Evolutionary conservation across 2,329 filamentous ascomycete genomes (phyloP).

Genomic region (Esteya vermicola): DNA sequence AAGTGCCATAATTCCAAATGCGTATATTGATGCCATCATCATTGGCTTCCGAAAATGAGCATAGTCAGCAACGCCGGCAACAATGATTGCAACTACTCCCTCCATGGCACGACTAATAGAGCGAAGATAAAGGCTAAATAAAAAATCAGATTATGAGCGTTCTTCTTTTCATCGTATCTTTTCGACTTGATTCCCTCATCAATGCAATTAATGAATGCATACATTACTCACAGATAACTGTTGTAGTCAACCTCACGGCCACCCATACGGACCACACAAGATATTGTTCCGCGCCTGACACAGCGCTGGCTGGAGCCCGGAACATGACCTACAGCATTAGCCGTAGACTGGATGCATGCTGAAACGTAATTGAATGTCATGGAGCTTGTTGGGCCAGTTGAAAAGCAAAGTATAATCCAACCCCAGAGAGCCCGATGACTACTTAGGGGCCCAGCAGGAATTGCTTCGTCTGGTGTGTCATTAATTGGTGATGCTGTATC

Average conservation of each 20-base stretch:
- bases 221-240: not conserved
- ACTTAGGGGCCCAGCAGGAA: too few relatives aligned
- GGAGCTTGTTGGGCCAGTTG: slow-evolving; percentile 4
- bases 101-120: slow-evolving; percentile 3
- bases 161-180: too few relatives aligned
- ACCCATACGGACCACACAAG: not conserved
- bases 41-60: slow-evolving; percentile 3
- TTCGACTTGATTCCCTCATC: too few relatives aligned
- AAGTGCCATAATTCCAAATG: slow-evolving; percentile 2
- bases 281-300: not conserved
- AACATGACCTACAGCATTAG: slow-evolving; percentile 3
- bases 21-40: slow-evolving; percentile 5
- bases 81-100: slow-evolving; percentile 2
- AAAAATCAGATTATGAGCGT: not conserved
- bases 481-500: too few relatives aligned
- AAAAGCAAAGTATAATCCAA: slow-evolving; percentile 3
- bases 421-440: slow-evolving; percentile 4
- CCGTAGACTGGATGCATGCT: slow-evolving; percentile 3
- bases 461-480: too few relatives aligned
- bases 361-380: slow-evolving; percentile 4
- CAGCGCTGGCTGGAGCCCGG: not conserved
- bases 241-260: slow-evolving; percentile 4
- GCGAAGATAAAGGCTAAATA: slow-evolving; percentile 1
- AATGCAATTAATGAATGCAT: too few relatives aligned
- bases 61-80: slow-evolving; percentile 3